Evolutionary conservation across 441 rosid species (phyloP), one percentile per base, ranked within the genome.

Genomic region (Sinapis alba): DNA sequence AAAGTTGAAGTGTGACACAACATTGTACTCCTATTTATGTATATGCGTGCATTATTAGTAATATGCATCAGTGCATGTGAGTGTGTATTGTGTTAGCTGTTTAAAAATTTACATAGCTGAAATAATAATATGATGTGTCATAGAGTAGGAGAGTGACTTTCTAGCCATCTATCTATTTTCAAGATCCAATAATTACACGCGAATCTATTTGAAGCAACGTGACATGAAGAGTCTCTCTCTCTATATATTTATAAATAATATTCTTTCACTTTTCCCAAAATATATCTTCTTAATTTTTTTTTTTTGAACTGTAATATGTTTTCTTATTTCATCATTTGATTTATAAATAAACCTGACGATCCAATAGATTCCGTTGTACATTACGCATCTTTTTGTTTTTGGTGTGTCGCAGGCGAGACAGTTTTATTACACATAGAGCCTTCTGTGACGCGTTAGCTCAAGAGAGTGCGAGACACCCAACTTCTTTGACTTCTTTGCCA

Each of bases 401-500:
- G 60, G 62, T 74, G 18, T 69, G 78, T 71, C 63, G 61, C 84
- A 86, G 90, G 82, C 83, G 90, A 7, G 90, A 86, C 75, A 86
- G 88, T 74, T 86, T 86, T 51, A 83, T 86, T 53, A 86, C 90
- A 2, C 90, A 86, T 70, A 80, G 90, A 36, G 88, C 90, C 23
- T 86, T 86, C 66, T 84, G 90, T 72, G 88, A 84, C 68, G 90
- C 90, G 53, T 76, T 84, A 57, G 90, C 90, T 76, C 85, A 83
- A 62, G 90, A 86, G 60, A 84, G 85, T 75, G 85, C 85, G 13
- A 78, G 90, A 61, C 88, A 86, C 76, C 87, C 88, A 28, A 80
- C 86, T 5, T 77, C 81, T 7, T 79, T 86, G 80, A 84, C 76
- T 65, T 73, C 88, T 23, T 69, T 86, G 73, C 80, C 87, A 60